Evolutionary conservation across 768 basidiomycete species (phyloP).

Genomic region (Termitomyces titanicus): DNA sequence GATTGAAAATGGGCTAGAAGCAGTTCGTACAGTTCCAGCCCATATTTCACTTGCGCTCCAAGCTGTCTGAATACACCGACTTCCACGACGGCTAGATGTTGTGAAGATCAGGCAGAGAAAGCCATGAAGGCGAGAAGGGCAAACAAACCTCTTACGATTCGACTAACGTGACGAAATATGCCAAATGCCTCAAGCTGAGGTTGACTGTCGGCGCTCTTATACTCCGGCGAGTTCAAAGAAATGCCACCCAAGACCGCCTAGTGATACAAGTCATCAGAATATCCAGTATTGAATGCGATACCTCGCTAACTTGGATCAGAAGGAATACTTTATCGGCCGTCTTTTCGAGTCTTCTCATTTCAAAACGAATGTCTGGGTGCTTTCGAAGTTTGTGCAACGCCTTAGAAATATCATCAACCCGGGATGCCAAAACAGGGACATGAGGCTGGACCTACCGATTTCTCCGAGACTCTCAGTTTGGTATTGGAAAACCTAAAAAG

Average conservation of each 20-base stretch:
- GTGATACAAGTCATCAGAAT: neutral
- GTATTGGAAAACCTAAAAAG: constrained; percentile 58
- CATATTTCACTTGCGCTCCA: constrained; percentile 67
- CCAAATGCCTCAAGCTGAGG: constrained; percentile 64
- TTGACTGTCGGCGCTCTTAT: constrained; percentile 68
- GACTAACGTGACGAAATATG: constrained; percentile 71
- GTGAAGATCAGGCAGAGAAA: constrained; percentile 4
- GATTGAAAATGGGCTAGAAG: neutral
- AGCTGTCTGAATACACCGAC: constrained; percentile 62
- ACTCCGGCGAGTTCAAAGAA: constrained; percentile 64
- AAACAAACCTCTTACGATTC: constrained; percentile 69
- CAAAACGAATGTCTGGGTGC: constrained; percentile 79
- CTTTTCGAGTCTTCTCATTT: constrained; percentile 65
- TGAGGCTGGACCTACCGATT: constrained; percentile 41
- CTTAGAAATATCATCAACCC: constrained; percentile 22
- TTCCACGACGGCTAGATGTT: constrained; percentile 64
- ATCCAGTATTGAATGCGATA: neutral
- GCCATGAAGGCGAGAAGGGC: neutral
- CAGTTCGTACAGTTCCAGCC: constrained; percentile 65
- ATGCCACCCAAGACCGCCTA: constrained; percentile 74
- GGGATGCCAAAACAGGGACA: neutral
- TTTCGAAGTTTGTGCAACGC: constrained; percentile 63
- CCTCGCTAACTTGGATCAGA: constrained; percentile 61
- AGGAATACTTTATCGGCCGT: constrained; percentile 78
- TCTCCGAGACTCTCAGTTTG: constrained; percentile 75